Base-by-base conservation (phyloP, 129 eudicot genomes). In the Flaveria robusta region DNA sequence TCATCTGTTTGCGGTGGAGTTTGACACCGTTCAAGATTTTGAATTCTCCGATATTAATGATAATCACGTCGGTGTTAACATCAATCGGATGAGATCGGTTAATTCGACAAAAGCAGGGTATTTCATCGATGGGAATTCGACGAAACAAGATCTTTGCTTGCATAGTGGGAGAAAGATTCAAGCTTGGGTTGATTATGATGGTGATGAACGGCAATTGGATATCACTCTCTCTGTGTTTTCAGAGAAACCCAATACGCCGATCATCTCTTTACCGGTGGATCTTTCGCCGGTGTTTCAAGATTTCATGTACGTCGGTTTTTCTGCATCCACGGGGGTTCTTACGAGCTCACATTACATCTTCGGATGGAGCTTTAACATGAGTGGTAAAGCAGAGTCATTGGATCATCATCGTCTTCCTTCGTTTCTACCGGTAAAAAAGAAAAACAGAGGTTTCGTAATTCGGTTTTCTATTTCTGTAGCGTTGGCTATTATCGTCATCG, bases 341-440 rank as follows among this genome's bases (percentile, higher is more conserved):
- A 84, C 89, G 0, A 83, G 92, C 70, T 79, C 85, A 0, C 96
- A 92, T 85, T 83, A 87, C 64, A 29, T 92, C 2, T 60, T 83
- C 54, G 92, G 96, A 13, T 87, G 97, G 96, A 89, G 92, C 81
- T 89, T 92, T 49, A 85, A 84, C 68, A 79, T 87, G 77, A 87
- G 67, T 16, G 92, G 97, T 14, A 62, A 81, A 14, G 78, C 88
- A 0, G 9, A 79, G 34, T 60, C 84, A 0, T 72, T 87, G 13
- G 66, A 86, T 54, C 58, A 83, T 73, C 49, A 23, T 71, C 52
- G 66, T 5, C 74, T 85, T 1, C 88, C 92, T 69, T 62, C 79
- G 6, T 70, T 83, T 43, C 76, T 80, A 14, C 76, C 65, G 27
- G 10, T 60, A 6, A 87, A 82, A 72, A 37, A 72, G 27, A 88